Evolutionary conservation across 306 rosid species (phyloP).

Genomic region (Lotus japonicus): DNA sequence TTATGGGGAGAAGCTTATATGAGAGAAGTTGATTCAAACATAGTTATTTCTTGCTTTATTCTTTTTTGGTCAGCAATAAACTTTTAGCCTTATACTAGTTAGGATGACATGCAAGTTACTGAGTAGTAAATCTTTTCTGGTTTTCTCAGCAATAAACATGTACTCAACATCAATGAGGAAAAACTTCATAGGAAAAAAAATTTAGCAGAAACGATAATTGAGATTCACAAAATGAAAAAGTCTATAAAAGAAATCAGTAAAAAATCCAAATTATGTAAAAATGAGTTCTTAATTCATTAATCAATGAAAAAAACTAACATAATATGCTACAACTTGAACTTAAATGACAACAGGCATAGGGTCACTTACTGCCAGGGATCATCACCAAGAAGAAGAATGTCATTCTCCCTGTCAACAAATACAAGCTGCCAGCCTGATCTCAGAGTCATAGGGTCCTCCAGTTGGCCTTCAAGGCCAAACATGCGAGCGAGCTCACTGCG

Average conservation of each 20-base stretch:
- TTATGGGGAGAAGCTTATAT: too few relatives aligned
- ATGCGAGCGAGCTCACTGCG: constrained; percentile 77
- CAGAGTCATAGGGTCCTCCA: constrained; percentile 84
- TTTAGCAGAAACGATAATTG: neutral
- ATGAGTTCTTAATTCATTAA: neutral
- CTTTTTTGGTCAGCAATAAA: neutral
- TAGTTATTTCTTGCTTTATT: neutral
- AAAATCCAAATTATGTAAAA: neutral
- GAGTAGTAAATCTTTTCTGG: neutral
- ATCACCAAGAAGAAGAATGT: constrained; percentile 90
- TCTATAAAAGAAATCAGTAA: too few relatives aligned
- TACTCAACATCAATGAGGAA: neutral
- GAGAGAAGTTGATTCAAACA: too few relatives aligned
- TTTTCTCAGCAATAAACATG: neutral
- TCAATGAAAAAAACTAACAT: neutral
- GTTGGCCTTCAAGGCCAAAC: constrained; percentile 88
- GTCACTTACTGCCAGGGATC: constrained; percentile 80
- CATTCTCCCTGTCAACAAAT: constrained; percentile 93
- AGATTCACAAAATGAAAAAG: neutral
- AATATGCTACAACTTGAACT: neutral
- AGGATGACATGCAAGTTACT: neutral
- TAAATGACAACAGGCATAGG: neutral
- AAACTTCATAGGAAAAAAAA: neutral
- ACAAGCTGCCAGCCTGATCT: constrained; percentile 99
- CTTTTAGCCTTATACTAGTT: neutral